Percentiles rank a stretch among this genome's conserved stretches.
phyloP scores from a whole-genome alignment of 768 basidiomycete species.

The Boletus tomentosulus region DNA sequence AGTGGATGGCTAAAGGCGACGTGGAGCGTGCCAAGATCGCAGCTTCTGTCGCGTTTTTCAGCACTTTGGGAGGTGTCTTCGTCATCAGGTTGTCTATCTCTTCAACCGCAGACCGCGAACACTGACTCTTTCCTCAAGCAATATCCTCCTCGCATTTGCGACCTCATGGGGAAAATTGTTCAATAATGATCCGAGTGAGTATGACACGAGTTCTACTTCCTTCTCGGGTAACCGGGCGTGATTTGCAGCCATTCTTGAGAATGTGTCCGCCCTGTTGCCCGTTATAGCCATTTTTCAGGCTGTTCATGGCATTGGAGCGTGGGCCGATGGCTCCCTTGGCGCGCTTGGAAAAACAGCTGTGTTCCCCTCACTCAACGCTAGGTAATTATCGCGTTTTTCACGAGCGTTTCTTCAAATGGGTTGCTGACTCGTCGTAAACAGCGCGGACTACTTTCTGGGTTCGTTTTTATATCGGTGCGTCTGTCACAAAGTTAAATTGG shows the following conservation, averaged over 20 bases:
- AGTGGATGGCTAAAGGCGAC: constrained; percentile 19
- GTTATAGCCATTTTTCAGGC: constrained; percentile 27
- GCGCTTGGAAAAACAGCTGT: constrained; percentile 18
- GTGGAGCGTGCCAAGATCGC: constrained; percentile 16
- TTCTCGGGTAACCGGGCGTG: background rate
- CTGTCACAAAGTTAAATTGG: background rate
- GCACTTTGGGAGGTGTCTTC: constrained; percentile 14
- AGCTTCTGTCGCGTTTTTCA: constrained; percentile 12
- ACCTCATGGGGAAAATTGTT: constrained; percentile 55
- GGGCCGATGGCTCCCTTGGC: constrained; percentile 16
- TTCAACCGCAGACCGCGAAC: background rate
- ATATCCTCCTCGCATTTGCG: constrained; percentile 41
- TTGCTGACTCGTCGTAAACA: constrained; percentile 7
- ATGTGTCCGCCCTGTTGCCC: constrained; percentile 52
- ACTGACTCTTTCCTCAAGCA: constrained; percentile 23
- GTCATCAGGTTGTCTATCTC: constrained; percentile 5
- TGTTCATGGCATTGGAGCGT: constrained; percentile 19
- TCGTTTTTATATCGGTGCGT: constrained; percentile 2
- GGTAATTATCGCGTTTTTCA: constrained; percentile 7
- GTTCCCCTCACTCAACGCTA: constrained; percentile 21
- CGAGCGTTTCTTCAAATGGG: background rate
- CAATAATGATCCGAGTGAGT: constrained; percentile 47
- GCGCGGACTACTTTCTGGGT: constrained; percentile 31
- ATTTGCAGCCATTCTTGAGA: constrained; percentile 35
- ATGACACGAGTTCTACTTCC: background rate